Evolutionary conservation across 2,329 filamentous ascomycete species (phyloP), one percentile per base, ranked within the genome.

Genomic region (Orbilia blumenaviensis): DNA sequence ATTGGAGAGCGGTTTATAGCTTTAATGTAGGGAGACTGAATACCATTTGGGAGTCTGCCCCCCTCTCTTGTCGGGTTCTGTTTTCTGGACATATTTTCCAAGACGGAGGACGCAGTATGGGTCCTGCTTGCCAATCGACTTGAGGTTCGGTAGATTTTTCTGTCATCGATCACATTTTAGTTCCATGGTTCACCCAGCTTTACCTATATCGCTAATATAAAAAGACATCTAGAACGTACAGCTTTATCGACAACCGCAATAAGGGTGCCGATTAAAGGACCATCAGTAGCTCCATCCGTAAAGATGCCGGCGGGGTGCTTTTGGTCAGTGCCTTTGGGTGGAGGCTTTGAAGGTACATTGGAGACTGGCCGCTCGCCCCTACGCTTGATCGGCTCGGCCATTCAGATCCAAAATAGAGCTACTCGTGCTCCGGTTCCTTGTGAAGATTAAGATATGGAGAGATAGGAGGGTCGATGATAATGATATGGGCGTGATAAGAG

Each of bases 61-160:
- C 78, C 95, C 95, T 81, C 95, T 88, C 80, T 94, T 90, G 83
- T 99, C 95, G 3, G 94, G 97, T 42, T 91, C 91, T 1, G 95
- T 99, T 87, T 97, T 97, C 85, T 96, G 96, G 54, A 95, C 95
- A 84, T 98, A 94, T 83, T 99, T 99, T 34, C 94, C 95, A 50
- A 99, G 85, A 64, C 95, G 88, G 32, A 93, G 94, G 38, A 95
- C 95, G 84, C 94, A 97, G 83, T 98, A 99, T 0, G 95, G 94
- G 82, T 98, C 94, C 85, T 99, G 95, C 84, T 99, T 99, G 67
- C 95, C 95, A 86, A 99, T 97, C 4, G 93, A 95, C 86, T 96
- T 96, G 80, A 93, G 86, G 84, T 99, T 99, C 60, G 95, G 95
- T 79, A 99, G 85, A 83, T 99, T 99, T 88, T 97, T 98, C 80